Percentiles rank a stretch among this genome's conserved stretches.
Conservation (phyloP, 352 stramenopile genomes). For the Phytopythium sindhum region DNA sequence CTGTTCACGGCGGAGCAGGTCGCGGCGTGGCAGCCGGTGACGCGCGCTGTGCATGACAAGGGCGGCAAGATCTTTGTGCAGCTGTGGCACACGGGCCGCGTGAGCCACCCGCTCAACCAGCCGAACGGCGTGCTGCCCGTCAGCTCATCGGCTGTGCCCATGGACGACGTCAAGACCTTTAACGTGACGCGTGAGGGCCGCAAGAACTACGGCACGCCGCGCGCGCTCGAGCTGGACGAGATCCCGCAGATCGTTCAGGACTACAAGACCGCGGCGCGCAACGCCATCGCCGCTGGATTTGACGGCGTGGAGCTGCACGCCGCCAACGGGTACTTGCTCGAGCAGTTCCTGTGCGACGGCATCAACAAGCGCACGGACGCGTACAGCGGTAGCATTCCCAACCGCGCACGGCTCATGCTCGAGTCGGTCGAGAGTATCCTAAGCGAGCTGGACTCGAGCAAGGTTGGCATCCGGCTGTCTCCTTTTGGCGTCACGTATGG, state of each 20-base stretch:
- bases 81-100: conserved; percentile 82
- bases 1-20: conserved; percentile 45
- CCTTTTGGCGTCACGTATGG: conserved; percentile 30
- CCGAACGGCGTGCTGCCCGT: conserved; percentile 39
- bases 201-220: conserved; percentile 39
- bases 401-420: conserved; percentile 61
- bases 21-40: conserved; percentile 51
- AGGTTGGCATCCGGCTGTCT: conserved; percentile 20
- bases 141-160: conserved; percentile 30
- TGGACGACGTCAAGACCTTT: conserved; percentile 23
- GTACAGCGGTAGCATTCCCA: conserved; percentile 78
- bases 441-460: conserved; percentile 19
- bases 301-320: conserved; percentile 88
- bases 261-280: conserved; percentile 52
- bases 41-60: conserved; percentile 68
- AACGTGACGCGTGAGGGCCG: conserved; percentile 34
- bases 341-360: conserved; percentile 76
- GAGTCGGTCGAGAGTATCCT: conserved; percentile 50
- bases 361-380: conserved; percentile 74
- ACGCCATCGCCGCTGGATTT: conserved; percentile 80
- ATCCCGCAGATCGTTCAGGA: conserved; percentile 61
- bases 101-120: conserved; percentile 57
- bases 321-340: conserved; percentile 89
- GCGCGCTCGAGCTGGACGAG: conserved; percentile 57
- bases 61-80: conserved; percentile 77